Evolutionary conservation across 176 grass and related monocot genomes (phyloP), one percentile per base, ranked within the genome.

Genomic region (Triticum dicoccoides): DNA sequence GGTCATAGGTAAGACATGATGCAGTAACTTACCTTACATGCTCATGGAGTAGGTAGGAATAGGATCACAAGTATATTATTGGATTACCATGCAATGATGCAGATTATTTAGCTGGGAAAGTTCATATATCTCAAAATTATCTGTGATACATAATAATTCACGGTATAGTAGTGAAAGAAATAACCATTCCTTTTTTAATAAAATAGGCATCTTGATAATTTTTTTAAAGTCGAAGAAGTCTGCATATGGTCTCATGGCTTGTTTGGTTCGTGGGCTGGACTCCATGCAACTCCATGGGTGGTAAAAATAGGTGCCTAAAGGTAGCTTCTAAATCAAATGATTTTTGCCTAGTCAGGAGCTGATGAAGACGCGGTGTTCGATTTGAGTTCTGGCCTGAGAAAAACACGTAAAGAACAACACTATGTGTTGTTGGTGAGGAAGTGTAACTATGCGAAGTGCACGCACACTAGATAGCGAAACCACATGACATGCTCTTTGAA

Each of bases 31-130:
- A 49, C 41, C 23, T 32, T 78, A 9, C 5, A 78, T 58, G 12
- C 52, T 86, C 15, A 65, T 83, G 82, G 17, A 72, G 49, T 41
- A 71, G 21, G 61, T 41, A 87, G 80, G 80, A 68, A 41, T 41
- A 87, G 80, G 80, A 68, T 21, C 29, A 47, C 8, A 51, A 47
- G n/a, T 64, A 20, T 69, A 65, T 77, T 67, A 17, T 33, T 51
- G 47, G 32, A n/a, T 78, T 68, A 8, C 5, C 11, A 52, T 82
- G 44, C 59, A 64, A 65, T 76, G 18, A 56, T 64, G 11, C 65
- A 33, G 56, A 77, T 10, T 29, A 83, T 82, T 85, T 78, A 65
- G 68, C 66, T 13, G 56, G 13, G 13, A 63, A 64, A 6, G 39
- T 5, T 49, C 78, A 18, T 73, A 33, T 58, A 35, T 87, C 14